These are phyloP conservation scores for Kwoniella sp. DNA, from an alignment of 768 basidiomycete genomes.

Conservation along the genomic window DNA sequence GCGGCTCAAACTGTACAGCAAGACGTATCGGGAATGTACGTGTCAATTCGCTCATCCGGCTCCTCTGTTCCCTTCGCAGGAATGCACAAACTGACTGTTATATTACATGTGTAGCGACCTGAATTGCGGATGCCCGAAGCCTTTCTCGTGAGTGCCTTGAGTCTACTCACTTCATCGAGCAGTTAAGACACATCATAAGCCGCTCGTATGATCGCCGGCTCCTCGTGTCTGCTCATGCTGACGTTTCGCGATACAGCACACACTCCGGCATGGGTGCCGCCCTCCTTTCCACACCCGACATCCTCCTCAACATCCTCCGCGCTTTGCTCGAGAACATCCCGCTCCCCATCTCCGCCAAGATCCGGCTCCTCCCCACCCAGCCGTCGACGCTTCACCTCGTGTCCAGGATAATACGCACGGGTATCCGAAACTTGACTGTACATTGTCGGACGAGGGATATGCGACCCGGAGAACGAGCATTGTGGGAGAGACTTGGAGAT, in stretches of 20 bases:
- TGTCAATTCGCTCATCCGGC: background rate
- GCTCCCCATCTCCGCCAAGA: conserved; percentile 91
- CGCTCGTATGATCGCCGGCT: too few relatives aligned
- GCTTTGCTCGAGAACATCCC: conserved; percentile 74
- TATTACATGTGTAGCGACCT: conserved; percentile 63
- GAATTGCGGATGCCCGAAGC: conserved; percentile 96
- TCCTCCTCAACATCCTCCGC: conserved; percentile 82
- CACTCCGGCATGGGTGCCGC: conserved; percentile 93
- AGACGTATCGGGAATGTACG: conserved; percentile 79
- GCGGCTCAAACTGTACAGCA: conserved; percentile 82
- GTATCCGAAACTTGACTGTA: conserved; percentile 84
- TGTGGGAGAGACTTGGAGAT: conserved; percentile 75
- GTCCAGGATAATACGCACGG: conserved; percentile 80
- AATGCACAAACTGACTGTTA: conserved; percentile 11
- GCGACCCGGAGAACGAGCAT: conserved; percentile 77
- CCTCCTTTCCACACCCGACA: conserved; percentile 84
- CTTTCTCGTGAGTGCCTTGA: conserved; percentile 68
- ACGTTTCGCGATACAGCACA: conserved; percentile 34
- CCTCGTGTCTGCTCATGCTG: background rate
- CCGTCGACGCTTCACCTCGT: conserved; percentile 89
- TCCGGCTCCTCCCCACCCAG: conserved; percentile 80
- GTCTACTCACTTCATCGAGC: too few relatives aligned
- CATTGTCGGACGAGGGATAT: conserved; percentile 93
- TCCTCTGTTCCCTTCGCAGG: background rate
- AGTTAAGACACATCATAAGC: too few relatives aligned